Evolutionary conservation across 805 yeast species (phyloP).

Genomic region (Saccharomyces jurei): DNA sequence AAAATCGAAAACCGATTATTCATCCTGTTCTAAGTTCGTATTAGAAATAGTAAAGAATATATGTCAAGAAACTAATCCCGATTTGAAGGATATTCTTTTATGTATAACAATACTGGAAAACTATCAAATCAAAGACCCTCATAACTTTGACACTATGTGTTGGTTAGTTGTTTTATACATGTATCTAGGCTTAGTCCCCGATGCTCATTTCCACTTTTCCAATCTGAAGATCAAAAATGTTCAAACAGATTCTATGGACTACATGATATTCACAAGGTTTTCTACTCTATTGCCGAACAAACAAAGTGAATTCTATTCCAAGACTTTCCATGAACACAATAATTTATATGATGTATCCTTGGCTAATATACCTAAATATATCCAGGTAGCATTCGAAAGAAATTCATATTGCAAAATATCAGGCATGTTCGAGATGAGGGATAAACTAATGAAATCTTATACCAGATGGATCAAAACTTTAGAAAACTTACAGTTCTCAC

Average conservation of each 20-base stretch:
- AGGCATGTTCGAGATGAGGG: slow-evolving; percentile 56
- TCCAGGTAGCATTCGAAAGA: slow-evolving; percentile 47
- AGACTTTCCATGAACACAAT: slow-evolving; percentile 32
- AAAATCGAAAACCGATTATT: slow-evolving; percentile 59
- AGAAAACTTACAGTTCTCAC: slow-evolving; percentile 20
- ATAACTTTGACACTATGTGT: slow-evolving; percentile 61
- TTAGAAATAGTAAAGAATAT: slow-evolving; percentile 43
- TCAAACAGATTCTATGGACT: slow-evolving; percentile 65
- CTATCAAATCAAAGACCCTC: slow-evolving; percentile 48
- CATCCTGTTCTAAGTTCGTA: slow-evolving; percentile 58
- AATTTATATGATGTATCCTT: slow-evolving; percentile 46
- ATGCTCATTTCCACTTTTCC: slow-evolving; percentile 44
- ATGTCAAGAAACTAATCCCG: slow-evolving; percentile 15
- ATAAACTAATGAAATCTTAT: slow-evolving; percentile 43
- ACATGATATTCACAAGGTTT: slow-evolving; percentile 42
- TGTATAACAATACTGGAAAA: slow-evolving; percentile 51
- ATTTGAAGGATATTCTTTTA: slow-evolving; percentile 28
- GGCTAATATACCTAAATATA: slow-evolving; percentile 42
- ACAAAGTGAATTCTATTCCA: slow-evolving; percentile 20
- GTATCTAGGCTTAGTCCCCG: slow-evolving; percentile 44
- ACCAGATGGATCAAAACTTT: slow-evolving; percentile 31
- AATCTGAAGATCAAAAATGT: slow-evolving; percentile 59
- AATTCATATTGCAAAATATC: slow-evolving; percentile 57
- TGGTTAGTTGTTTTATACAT: slow-evolving; percentile 65
- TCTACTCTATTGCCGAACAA: slow-evolving; percentile 40